phyloP scores from a whole-genome alignment of 2,329 filamentous ascomycete species.

The Microascus cirrosus region DNA sequence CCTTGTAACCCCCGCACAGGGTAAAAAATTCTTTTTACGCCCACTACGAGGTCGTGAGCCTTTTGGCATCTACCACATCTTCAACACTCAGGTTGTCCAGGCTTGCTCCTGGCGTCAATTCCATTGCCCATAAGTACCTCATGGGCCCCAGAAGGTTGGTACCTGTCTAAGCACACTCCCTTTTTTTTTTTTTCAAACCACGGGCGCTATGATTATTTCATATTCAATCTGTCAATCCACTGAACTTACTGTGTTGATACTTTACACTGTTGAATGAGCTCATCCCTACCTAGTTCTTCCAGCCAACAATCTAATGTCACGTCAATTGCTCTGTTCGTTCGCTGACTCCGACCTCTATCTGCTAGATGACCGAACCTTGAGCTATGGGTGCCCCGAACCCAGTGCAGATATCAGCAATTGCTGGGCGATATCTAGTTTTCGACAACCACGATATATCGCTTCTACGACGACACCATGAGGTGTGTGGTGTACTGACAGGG shows the following conservation, averaged over 20 bases:
- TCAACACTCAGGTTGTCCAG: background rate
- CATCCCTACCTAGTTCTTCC: constrained; percentile 4
- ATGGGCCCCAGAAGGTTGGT: background rate
- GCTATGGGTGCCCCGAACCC: background rate
- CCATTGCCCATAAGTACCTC: background rate
- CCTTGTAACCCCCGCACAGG: background rate
- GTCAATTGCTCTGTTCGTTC: background rate
- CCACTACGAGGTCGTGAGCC: background rate
- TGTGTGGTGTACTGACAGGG: constrained; percentile 77
- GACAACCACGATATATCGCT: constrained; percentile 70
- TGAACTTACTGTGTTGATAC: constrained; percentile 34
- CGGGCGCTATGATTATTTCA: constrained; percentile 7
- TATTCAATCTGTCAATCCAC: constrained; percentile 48
- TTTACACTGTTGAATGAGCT: constrained; percentile 4
- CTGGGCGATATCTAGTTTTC: constrained; percentile 79
- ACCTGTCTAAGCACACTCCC: background rate
- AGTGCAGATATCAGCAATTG: constrained; percentile 58
- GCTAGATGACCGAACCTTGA: background rate
- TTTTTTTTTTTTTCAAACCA: background rate
- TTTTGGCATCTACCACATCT: too few species aligned
- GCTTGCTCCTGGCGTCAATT: background rate
- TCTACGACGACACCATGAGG: constrained; percentile 68
- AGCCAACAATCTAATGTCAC: background rate
- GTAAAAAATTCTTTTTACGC: background rate
- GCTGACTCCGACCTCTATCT: background rate